phyloP scores from a whole-genome alignment of 345 rosid genomes.

The Viola odorata region DNA sequence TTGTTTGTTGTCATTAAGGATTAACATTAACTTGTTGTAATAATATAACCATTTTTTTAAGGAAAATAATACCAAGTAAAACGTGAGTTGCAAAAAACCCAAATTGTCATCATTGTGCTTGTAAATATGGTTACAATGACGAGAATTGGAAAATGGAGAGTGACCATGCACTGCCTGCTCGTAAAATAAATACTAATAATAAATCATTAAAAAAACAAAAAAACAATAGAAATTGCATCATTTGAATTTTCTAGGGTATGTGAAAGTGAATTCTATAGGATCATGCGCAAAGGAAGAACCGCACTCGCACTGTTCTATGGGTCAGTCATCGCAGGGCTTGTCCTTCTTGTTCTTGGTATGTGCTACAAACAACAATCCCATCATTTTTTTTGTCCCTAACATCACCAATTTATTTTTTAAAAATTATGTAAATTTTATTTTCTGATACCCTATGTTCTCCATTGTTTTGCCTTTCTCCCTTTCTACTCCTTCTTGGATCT shows the following conservation, averaged over 20 bases:
- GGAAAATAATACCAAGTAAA: neutral
- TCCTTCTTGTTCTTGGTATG: neutral
- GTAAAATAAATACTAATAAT: constrained; percentile 6
- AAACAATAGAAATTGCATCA: neutral
- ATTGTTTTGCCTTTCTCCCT: constrained; percentile 30
- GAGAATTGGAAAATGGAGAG: constrained; percentile 1
- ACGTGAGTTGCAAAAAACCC: constrained; percentile 11
- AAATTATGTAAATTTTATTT: neutral
- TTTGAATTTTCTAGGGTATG: neutral
- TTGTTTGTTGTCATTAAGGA: too few species aligned
- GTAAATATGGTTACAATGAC: constrained; percentile 8
- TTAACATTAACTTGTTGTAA: too few species aligned
- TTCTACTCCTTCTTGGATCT: constrained; percentile 28
- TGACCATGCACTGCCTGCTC: neutral
- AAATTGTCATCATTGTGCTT: constrained; percentile 19
- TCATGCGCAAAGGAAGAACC: constrained; percentile 37
- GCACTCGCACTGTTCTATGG: constrained; percentile 43
- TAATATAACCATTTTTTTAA: neutral
- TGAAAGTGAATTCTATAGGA: constrained; percentile 18
- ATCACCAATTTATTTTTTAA: neutral
- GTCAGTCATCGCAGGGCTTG: neutral
- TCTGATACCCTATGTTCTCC: neutral
- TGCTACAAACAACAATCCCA: neutral
- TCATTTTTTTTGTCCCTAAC: constrained; percentile 8
- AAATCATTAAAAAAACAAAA: neutral